Conservation (phyloP, 2,329 filamentous ascomycete genomes). For the Orbilia quercus region DNA sequence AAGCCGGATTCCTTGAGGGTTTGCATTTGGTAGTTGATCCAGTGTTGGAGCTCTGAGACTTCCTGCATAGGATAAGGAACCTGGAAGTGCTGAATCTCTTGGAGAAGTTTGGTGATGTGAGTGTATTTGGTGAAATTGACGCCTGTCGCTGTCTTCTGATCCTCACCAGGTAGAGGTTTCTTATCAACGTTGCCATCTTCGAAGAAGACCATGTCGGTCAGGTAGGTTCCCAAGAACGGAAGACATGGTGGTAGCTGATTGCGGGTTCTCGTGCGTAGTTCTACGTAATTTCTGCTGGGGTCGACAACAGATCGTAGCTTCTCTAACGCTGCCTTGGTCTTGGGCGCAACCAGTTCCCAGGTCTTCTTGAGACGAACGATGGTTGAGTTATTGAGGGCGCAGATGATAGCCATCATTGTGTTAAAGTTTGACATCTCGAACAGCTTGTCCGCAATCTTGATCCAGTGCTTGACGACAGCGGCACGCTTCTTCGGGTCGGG, state of each 20-base stretch:
- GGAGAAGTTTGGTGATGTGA: constrained; percentile 93
- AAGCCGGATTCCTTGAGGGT: constrained; percentile 72
- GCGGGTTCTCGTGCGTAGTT: constrained; percentile 82
- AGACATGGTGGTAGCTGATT: constrained; percentile 90
- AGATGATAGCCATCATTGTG: constrained; percentile 95
- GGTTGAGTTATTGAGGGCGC: constrained; percentile 89
- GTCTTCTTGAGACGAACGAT: constrained; percentile 88
- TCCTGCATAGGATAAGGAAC: constrained; percentile 87
- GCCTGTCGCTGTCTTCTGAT: constrained; percentile 73
- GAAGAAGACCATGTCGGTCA: constrained; percentile 95
- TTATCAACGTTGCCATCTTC: constrained; percentile 91
- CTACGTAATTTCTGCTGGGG: constrained; percentile 88
- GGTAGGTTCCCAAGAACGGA: constrained; percentile 93
- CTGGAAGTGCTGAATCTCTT: constrained; percentile 94
- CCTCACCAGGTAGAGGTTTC: constrained; percentile 68
- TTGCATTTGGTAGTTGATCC: constrained; percentile 84
- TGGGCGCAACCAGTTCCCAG: constrained; percentile 87
- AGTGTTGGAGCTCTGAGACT: constrained; percentile 88
- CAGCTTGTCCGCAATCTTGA: constrained; percentile 89
- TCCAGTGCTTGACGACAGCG: constrained; percentile 93
- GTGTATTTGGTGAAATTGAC: constrained; percentile 99
- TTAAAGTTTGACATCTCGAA: constrained; percentile 95
- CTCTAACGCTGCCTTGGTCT: constrained; percentile 82
- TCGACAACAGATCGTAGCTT: constrained; percentile 86
- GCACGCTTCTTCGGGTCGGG: constrained; percentile 95